Evolutionary conservation across 352 stramenopile genomes (phyloP).

Genomic region (Saprolegnia diclina): DNA sequence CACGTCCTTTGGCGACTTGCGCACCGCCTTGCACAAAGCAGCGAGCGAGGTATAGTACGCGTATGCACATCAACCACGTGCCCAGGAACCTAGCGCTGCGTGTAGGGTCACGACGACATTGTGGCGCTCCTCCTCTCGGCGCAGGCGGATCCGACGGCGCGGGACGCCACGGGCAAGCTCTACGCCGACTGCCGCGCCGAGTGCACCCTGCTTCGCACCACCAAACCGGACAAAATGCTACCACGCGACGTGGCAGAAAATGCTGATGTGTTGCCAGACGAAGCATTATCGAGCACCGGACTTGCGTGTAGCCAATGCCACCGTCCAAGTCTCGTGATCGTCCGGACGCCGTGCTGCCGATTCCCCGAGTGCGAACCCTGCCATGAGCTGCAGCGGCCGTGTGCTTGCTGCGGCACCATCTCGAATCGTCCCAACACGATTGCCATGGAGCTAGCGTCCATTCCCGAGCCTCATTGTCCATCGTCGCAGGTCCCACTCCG

Average conservation of each 20-base stretch:
- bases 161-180: neutral
- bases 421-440: neutral
- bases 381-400: neutral
- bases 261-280: neutral
- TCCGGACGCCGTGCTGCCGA: constrained; percentile 2
- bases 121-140: constrained; percentile 1
- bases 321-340: neutral
- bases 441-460: neutral
- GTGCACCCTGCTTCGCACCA: neutral
- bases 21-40: constrained; percentile 25
- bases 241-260: neutral
- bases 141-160: neutral
- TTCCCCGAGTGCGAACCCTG: constrained; percentile 10
- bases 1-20: constrained; percentile 24
- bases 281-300: neutral
- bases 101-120: constrained; percentile 11
- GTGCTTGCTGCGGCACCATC: constrained; percentile 2
- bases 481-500: neutral
- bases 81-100: neutral
- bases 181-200: constrained; percentile 4
- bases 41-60: constrained; percentile 14
- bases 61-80: neutral
- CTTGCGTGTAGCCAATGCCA: neutral
- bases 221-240: neutral
- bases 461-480: too few species aligned